A percentile compares a stretch with the other conserved stretches of the same genome.
Conservation (phyloP, 371 early-diverging fungal genomes). For the Thermomucor indicae-seudaticae region DNA sequence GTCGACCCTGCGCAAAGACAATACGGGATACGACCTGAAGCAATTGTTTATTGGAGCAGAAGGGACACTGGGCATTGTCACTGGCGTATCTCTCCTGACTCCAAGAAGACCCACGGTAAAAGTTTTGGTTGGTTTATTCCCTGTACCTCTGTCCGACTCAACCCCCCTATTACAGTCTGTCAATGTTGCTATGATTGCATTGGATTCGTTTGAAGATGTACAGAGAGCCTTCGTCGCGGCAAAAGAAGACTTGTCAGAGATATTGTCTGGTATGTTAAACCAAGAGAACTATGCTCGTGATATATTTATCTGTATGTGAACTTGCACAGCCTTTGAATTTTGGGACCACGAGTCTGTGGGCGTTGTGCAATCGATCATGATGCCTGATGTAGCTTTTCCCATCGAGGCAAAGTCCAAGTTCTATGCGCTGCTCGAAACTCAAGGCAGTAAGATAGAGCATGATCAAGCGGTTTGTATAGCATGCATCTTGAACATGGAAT, state of each 20-base stretch:
- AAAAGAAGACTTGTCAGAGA: conserved; percentile 42
- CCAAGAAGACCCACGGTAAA: conserved; percentile 34
- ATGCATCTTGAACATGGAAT: not conserved
- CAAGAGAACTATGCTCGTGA: not conserved
- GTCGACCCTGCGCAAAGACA: conserved; percentile 81
- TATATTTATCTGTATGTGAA: not conserved
- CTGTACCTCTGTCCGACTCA: too few species aligned
- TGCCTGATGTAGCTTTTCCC: conserved; percentile 16
- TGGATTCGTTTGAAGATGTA: conserved; percentile 37
- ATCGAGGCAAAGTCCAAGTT: conserved; percentile 40
- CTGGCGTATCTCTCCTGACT: conserved; percentile 68
- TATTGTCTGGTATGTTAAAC: conserved; percentile 35
- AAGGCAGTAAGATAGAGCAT: conserved; percentile 75
- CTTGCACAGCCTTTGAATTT: conserved; percentile 70
- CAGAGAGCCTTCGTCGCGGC: conserved; percentile 41
- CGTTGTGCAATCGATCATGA: conserved; percentile 52
- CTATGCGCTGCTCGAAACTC: conserved; percentile 76
- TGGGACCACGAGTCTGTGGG: conserved; percentile 62
- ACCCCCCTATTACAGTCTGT: conserved; percentile 18
- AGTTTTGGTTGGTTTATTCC: too few species aligned
- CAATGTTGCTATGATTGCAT: conserved; percentile 40
- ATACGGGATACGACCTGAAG: conserved; percentile 82
- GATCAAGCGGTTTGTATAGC: conserved; percentile 53
- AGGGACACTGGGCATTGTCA: conserved; percentile 83
- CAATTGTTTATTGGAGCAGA: conserved; percentile 90